Conservation (phyloP, 2,329 filamentous ascomycete genomes). For the Colletotrichum graminicola region DNA sequence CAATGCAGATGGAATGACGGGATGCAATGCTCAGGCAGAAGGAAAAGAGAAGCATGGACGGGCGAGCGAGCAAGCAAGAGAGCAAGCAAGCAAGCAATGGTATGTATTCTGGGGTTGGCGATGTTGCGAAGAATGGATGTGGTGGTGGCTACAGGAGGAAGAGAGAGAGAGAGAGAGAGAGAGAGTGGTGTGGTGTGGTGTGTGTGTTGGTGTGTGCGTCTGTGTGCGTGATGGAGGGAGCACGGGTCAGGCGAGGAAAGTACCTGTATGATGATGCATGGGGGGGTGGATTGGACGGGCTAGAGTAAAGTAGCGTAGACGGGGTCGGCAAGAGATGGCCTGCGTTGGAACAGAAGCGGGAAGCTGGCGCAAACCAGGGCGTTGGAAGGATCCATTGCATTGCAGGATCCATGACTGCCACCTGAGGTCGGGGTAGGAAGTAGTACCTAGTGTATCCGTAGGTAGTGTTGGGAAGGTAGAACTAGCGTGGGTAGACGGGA, state of each 20-base stretch:
- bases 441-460: too few relatives aligned
- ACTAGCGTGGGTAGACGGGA: background rate
- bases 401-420: constrained; percentile 30
- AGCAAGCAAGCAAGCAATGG: background rate
- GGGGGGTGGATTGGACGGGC: background rate
- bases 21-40: background rate
- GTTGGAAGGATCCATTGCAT: constrained; percentile 19
- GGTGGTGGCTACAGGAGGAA: background rate
- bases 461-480: too few relatives aligned
- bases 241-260: constrained; percentile 5
- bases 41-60: background rate
- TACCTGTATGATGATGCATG: constrained; percentile 10
- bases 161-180: background rate
- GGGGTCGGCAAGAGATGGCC: background rate
- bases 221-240: background rate
- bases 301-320: background rate
- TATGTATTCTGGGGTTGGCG: constrained; percentile 19
- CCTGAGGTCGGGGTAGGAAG: constrained; percentile 34
- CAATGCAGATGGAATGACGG: background rate
- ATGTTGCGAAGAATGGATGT: constrained; percentile 24
- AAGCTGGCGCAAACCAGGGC: constrained; percentile 18
- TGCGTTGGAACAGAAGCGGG: background rate
- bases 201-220: too few relatives aligned
- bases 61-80: background rate
- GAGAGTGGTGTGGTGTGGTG: too few relatives aligned